Evolutionary conservation across 2,329 filamentous ascomycete species (phyloP), one percentile per base, ranked within the genome.

Genomic region (Pseudocercospora crystallina): DNA sequence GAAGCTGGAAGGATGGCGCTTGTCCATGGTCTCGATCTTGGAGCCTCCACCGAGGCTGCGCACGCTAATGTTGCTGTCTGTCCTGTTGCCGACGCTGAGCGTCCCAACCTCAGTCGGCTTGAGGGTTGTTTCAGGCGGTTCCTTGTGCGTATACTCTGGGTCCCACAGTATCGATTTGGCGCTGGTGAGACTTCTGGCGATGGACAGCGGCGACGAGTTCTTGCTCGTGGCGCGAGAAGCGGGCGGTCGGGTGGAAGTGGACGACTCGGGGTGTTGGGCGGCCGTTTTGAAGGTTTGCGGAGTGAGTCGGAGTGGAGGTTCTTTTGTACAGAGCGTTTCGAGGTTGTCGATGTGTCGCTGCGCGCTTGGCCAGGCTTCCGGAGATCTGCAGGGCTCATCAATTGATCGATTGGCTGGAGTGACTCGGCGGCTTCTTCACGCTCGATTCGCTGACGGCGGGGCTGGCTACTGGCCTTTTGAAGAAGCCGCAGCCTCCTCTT

Each of bases 1-100:
- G 79, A 99, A 99, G 56, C 92, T 97, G 76, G 88, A 95, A 49
- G 92, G 91, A 67, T 96, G 90, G 71, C 95, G 89, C 68, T 89
- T 88, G 74, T 96, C 92, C 92, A 97, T 97, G 54, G 61, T 59
- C 39, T 65, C 64, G 47, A 71, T 63, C 46, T 64, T 68, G 53
- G 70, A 64, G 56, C 72, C 71, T 53, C 70, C 75, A 54, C 73
- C 74, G 46, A 78, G 66, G 53, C 70, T 75, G 49, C 72, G 66
- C 49, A 78, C 70, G 54, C 72, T 75, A 65, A 78, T 78, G 61
- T 75, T 76, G 40, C 75, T 78, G 67, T 78, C 76, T 54, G 75
- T 76, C 53, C 75, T 70, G 56, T 74, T 67, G 43, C 69, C 69
- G 43, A 76, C 65, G 30, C 70, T 70, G 47, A 78, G 71, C 14